Conservation (phyloP, 176 grass and related monocot genomes). For the Avena insularis region DNA sequence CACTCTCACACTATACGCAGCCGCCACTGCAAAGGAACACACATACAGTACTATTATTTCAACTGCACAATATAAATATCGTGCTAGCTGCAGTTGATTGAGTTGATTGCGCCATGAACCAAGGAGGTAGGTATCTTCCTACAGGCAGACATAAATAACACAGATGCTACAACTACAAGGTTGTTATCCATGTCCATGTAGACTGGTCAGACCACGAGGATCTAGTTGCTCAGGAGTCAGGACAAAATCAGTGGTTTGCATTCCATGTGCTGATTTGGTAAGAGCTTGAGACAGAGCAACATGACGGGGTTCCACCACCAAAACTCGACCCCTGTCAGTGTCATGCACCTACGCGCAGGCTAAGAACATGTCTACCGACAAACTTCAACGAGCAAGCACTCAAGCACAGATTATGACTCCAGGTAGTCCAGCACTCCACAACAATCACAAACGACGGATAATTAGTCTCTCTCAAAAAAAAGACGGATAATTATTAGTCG, state of each 20-base stretch:
- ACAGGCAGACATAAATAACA: not conserved
- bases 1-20: not conserved
- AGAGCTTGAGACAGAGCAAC: not conserved
- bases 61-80: no score
- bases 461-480: no score
- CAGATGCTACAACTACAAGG: not conserved
- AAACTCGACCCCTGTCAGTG: no score
- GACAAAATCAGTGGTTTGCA: not conserved
- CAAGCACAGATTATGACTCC: no score
- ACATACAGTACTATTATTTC: not conserved
- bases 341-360: no score
- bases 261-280: not conserved
- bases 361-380: no score
- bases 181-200: not conserved
- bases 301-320: not conserved
- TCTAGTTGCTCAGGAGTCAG: not conserved
- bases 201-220: not conserved
- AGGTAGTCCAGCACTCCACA: no score
- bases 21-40: not conserved
- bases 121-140: not conserved
- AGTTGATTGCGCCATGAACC: not conserved
- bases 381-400: no score
- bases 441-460: no score
- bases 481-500: no score
- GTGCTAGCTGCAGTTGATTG: no score